Conservation (phyloP, 345 rosid genomes). For the Odontarrhena argentea region DNA sequence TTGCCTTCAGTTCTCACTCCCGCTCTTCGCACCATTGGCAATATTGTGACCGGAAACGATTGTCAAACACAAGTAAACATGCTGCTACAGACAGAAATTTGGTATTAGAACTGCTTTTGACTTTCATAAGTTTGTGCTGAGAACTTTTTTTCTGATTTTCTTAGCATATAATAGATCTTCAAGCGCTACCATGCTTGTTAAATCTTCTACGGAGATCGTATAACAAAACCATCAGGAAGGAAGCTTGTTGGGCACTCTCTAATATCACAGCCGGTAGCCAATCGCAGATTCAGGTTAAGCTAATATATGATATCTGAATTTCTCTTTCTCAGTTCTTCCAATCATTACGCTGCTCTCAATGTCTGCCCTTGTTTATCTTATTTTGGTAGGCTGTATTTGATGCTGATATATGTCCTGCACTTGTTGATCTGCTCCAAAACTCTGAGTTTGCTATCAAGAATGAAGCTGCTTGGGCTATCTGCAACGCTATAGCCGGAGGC, state of each 20-base stretch:
- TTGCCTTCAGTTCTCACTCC: conserved; percentile 37
- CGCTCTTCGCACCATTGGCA: conserved; percentile 45
- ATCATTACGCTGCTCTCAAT: conserved; percentile 2
- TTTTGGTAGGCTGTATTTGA: conserved; percentile 51
- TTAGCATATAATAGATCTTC: conserved; percentile 44
- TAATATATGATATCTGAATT: conserved; percentile 1
- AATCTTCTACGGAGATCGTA: conserved; percentile 38
- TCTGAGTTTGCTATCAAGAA: conserved; percentile 57
- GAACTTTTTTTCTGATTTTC: conserved; percentile 11
- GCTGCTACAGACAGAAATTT: conserved; percentile 6
- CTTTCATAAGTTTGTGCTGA: conserved; percentile 13
- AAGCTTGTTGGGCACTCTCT: conserved; percentile 45
- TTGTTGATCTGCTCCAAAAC: conserved; percentile 52
- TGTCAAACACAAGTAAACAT: conserved; percentile 41
- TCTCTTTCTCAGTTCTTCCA: conserved; percentile 12
- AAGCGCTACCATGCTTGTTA: conserved; percentile 43
- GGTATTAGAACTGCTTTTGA: background rate
- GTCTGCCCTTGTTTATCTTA: conserved; percentile 25
- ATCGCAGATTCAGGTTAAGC: conserved; percentile 45
- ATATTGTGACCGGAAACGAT: conserved; percentile 43
- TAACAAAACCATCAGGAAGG: conserved; percentile 46
- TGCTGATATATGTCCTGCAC: conserved; percentile 50
- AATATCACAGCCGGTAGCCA: conserved; percentile 52
- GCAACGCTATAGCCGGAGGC: conserved; percentile 55
- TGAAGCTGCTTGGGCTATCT: conserved; percentile 49